These are phyloP conservation scores for Isoetes engelmannii DNA, from an alignment of 83 land plant genomes.

Conservation along the genomic window DNA sequence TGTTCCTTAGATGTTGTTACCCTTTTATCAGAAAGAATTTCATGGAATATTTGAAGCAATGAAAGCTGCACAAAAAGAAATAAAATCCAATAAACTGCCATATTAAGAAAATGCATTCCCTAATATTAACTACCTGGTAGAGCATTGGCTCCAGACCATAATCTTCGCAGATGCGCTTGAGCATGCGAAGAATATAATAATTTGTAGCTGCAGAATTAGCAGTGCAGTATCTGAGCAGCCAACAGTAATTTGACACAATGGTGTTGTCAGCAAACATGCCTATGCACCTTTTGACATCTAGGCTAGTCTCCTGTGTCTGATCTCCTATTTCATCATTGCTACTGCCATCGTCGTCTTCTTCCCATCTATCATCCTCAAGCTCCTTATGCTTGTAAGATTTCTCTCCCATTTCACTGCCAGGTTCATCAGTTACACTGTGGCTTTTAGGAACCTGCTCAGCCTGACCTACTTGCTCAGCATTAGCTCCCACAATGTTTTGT, in stretches of 20 bases:
- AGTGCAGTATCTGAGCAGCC: constrained; percentile 78
- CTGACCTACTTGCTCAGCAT: not conserved
- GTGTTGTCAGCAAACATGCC: constrained; percentile 53
- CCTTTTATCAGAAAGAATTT: constrained; percentile 64
- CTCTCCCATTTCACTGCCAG: constrained; percentile 16
- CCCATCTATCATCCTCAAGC: constrained; percentile 11
- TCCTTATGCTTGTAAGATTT: not conserved
- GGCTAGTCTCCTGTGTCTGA: constrained; percentile 49
- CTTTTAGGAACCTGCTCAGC: not conserved
- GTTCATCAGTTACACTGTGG: not conserved
- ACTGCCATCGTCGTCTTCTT: constrained; percentile 17
- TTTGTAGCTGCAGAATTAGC: constrained; percentile 62
- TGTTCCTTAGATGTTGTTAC: constrained; percentile 49
- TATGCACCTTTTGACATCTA: constrained; percentile 50
- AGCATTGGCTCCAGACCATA: constrained; percentile 78
- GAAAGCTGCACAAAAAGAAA: constrained; percentile 59
- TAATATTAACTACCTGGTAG: constrained; percentile 55
- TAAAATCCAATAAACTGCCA: not conserved
- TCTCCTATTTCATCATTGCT: constrained; percentile 42
- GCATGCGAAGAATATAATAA: constrained; percentile 67
- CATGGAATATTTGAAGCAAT: constrained; percentile 54
- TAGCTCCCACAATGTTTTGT: not conserved
- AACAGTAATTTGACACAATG: constrained; percentile 70
- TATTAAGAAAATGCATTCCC: not conserved
- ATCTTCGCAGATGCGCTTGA: constrained; percentile 74